Percentiles rank a stretch among this genome's conserved stretches.
Evolutionary conservation across 2,329 filamentous ascomycete genomes (phyloP).

Genomic region (Apiospora pterosperma): DNA sequence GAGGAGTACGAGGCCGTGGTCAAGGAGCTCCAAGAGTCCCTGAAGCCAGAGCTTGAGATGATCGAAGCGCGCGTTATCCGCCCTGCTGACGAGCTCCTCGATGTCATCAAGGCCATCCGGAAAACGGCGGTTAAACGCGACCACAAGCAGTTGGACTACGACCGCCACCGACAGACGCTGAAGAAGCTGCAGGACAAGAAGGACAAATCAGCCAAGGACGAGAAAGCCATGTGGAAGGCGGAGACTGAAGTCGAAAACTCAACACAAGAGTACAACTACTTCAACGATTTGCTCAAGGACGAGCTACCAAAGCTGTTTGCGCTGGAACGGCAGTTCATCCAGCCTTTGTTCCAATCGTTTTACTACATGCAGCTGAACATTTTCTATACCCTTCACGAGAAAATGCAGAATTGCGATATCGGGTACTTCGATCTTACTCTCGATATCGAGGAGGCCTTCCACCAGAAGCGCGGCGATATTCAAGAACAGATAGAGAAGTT

Average conservation of each 20-base stretch:
- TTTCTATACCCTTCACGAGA: constrained; percentile 97
- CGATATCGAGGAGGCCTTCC: constrained; percentile 88
- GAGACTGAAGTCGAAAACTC: constrained; percentile 88
- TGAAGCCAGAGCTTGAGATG: constrained; percentile 94
- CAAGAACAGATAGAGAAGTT: constrained; percentile 82
- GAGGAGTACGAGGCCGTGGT: constrained; percentile 95
- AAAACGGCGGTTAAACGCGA: constrained; percentile 88
- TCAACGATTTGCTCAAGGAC: constrained; percentile 94
- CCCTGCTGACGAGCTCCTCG: constrained; percentile 87
- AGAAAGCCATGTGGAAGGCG: constrained; percentile 94
- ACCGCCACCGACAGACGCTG: constrained; percentile 74
- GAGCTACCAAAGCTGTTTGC: constrained; percentile 89
- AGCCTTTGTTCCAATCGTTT: constrained; percentile 95
- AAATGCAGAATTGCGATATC: constrained; percentile 96
- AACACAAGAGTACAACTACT: constrained; percentile 96
- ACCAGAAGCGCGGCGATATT: constrained; percentile 83
- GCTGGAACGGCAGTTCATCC: constrained; percentile 91
- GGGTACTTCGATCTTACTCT: constrained; percentile 93
- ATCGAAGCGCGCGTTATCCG: constrained; percentile 89
- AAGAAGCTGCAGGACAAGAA: constrained; percentile 99
- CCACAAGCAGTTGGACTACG: constrained; percentile 96
- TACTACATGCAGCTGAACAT: constrained; percentile 99
- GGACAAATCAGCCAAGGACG: constrained; percentile 92
- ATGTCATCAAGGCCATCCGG: constrained; percentile 92
- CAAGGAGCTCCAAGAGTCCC: constrained; percentile 80